A percentile compares a stretch with the other conserved stretches of the same genome.
These are phyloP conservation scores for Delitschia confertaspora DNA, from an alignment of 495 filamentous ascomycete genomes.

Conservation along the genomic window DNA sequence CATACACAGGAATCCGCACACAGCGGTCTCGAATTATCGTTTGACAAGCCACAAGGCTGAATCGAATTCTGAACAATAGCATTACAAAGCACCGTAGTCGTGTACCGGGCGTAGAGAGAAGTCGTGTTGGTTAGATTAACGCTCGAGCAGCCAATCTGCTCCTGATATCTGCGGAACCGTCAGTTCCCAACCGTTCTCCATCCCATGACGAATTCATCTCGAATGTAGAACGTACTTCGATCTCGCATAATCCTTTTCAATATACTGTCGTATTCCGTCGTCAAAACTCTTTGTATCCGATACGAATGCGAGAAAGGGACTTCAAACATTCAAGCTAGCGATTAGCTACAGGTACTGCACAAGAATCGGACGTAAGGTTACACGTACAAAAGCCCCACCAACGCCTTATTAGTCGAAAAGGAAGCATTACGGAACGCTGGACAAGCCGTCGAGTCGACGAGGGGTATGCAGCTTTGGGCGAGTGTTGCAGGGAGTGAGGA, in stretches of 20 bases:
- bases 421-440: conserved; percentile 74
- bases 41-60: conserved; percentile 55
- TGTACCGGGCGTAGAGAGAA: conserved; percentile 86
- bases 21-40: conserved; percentile 58
- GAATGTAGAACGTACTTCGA: conserved; percentile 52
- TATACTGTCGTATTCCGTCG: conserved; percentile 58
- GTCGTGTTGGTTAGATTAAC: conserved; percentile 73
- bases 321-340: conserved; percentile 40
- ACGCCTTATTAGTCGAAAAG: conserved; percentile 59
- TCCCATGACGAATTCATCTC: background rate
- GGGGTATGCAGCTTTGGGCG: conserved; percentile 58
- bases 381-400: conserved; percentile 71
- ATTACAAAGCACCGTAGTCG: conserved; percentile 88
- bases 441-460: conserved; percentile 70
- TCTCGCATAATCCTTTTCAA: conserved; percentile 63
- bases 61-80: conserved; percentile 88
- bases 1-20: conserved; percentile 88
- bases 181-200: conserved; percentile 13
- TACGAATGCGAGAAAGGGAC: conserved; percentile 81
- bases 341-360: conserved; percentile 19
- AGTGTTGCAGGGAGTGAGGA: conserved; percentile 22
- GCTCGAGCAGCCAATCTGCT: conserved; percentile 69
- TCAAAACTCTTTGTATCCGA: conserved; percentile 73
- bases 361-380: conserved; percentile 19
- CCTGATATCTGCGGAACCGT: conserved; percentile 52